Base-by-base conservation (phyloP, 192 early-diverging fungal genomes). In the Backusella australiensis region DNA sequence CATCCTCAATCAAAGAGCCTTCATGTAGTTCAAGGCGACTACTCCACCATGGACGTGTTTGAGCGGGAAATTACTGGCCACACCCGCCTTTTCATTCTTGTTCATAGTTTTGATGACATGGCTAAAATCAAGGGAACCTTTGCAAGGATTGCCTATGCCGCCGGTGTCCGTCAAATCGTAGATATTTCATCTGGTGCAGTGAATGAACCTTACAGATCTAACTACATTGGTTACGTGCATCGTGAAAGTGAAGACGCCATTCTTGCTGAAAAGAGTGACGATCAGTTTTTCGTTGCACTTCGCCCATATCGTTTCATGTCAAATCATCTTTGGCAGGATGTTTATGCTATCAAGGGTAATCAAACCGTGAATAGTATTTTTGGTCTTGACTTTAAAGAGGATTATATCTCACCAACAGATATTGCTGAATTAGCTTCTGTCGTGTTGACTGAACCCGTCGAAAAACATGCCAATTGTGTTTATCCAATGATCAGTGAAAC, bases 91-190 rank as follows among this genome's bases (percentile, higher is more conserved):
- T 78, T 78, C 15, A 26, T 74, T 6, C 65, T 78, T 19, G 7
- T 68, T 21, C 11, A 34, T 1, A 52, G 69, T 56, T 11, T 70
- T 3, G 29, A 41, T 7, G 4, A 17, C 35, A 69, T 74, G 65
- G 26, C 29, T 9, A 4, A 39, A 7, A 38, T 74, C 15, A 74
- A 74, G 67, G 4, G 7, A 15, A 29, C n/a, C 0, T 56, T 59
- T 34, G 72, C 77, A 19, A 69, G 19, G n/a, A 38, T 67, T 26
- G 69, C 71, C 4, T 78, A 78, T 29, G 53, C 42, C 8, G 77
- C 77, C 15, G 77, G 72, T 41, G 77, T 72, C 2, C 73, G 69
- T 6, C 77, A 78, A 73, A 41, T 78, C 29, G 77, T 78, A 9
- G 77, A 78, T 59, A 69, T 78, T 35, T 78, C 77, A 0, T 74